phyloP scores from a whole-genome alignment of 805 yeast genomes.

The Barnettozyma pratensis region DNA sequence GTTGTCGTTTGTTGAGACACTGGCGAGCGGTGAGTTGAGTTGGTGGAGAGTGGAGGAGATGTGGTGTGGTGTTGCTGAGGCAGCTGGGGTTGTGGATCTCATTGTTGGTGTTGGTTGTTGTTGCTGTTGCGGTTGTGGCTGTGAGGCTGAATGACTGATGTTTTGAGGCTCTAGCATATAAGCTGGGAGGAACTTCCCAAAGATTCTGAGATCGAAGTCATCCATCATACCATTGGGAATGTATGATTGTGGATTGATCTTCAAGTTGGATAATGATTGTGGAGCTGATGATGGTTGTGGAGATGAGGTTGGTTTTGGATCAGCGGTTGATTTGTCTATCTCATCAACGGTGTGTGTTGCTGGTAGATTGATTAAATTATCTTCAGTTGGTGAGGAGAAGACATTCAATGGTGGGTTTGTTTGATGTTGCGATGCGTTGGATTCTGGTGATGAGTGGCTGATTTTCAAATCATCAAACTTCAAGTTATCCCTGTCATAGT shows the following conservation, averaged over 20 bases:
- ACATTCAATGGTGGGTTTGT: constrained; percentile 9
- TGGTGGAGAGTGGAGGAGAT: background rate
- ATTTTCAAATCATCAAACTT: constrained; percentile 26
- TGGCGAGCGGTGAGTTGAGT: background rate
- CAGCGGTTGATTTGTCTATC: constrained; percentile 7
- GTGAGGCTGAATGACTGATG: background rate
- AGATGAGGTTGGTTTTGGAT: background rate
- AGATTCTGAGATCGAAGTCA: constrained; percentile 73
- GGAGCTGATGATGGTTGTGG: background rate
- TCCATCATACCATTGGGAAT: constrained; percentile 58
- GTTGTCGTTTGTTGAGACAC: background rate
- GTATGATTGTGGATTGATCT: constrained; percentile 4
- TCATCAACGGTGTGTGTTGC: constrained; percentile 12
- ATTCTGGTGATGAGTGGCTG: background rate
- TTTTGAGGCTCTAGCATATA: constrained; percentile 47
- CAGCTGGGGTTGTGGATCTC: background rate
- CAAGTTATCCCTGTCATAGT: constrained; percentile 67
- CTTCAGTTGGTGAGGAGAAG: constrained; percentile 13
- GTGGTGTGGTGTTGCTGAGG: background rate
- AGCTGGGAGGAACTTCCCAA: constrained; percentile 78
- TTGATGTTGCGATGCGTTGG: constrained; percentile 1
- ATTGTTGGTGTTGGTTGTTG: background rate
- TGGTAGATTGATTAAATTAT: constrained; percentile 10
- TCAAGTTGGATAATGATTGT: background rate
- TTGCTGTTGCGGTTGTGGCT: background rate